Percentiles rank a stretch among this genome's conserved stretches.
phyloP scores from a whole-genome alignment of 495 filamentous ascomycete species.

The Chaetomium cochliodes region DNA sequence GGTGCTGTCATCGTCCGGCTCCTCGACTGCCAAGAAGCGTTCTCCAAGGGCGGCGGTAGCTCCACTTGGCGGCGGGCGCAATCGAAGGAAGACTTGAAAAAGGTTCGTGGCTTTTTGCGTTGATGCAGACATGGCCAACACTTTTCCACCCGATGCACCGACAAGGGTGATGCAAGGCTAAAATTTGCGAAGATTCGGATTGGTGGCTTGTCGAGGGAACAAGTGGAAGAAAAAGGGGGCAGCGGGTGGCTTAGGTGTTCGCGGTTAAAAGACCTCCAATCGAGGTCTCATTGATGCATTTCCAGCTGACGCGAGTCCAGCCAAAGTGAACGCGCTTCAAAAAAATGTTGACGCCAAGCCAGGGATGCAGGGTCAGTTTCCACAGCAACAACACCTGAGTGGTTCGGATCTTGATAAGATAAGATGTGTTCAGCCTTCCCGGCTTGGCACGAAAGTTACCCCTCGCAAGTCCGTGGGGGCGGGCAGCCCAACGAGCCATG shows the following conservation, averaged over 20 bases:
- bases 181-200: background rate
- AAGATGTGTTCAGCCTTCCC: constrained; percentile 16
- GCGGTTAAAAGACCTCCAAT: background rate
- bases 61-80: constrained; percentile 66
- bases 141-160: constrained; percentile 27
- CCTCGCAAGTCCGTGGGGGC: too few relatives aligned
- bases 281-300: too few relatives aligned
- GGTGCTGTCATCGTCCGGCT: constrained; percentile 46
- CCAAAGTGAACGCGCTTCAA: background rate
- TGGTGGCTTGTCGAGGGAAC: too few relatives aligned
- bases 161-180: background rate
- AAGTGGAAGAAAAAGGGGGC: constrained; percentile 1
- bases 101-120: constrained; percentile 51
- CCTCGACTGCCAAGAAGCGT: constrained; percentile 77
- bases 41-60: constrained; percentile 46
- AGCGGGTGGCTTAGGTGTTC: background rate
- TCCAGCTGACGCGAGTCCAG: background rate
- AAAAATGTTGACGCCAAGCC: constrained; percentile 19
- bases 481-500: too few relatives aligned
- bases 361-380: background rate
- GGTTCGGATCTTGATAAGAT: constrained; percentile 22
- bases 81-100: constrained; percentile 89
- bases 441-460: background rate
- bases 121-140: constrained; percentile 25
- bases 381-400: constrained; percentile 11